Evolutionary conservation across 768 basidiomycete genomes (phyloP), one percentile per base, ranked within the genome.

Genomic region (Phylloporus arenicola): DNA sequence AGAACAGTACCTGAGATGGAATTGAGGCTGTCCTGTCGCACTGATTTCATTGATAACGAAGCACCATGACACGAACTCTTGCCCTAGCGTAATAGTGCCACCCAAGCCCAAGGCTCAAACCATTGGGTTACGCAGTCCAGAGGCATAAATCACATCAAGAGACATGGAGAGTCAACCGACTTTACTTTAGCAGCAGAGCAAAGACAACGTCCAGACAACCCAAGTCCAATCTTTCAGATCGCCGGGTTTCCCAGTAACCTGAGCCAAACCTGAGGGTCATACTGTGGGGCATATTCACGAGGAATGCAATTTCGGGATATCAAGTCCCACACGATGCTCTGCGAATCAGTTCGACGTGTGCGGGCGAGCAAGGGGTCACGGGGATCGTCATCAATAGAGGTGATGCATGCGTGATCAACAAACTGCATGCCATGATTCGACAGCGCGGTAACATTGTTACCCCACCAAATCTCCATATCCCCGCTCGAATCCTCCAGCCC

Each of bases 381-480:
- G 13, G 53, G 52, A 30, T 68, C 50, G 14, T 66, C 59, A 4
- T 56, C 60, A 1, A 66, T 43, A 13, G 70, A 60, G 16, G 69
- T 70, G 17, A 70, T 59, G 49, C 69, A 70, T 19, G 61, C 69
- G 5, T 70, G 64, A 14, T 57, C 60, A 43, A 39, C 38, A 19
- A 71, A 70, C 8, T 45, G 40, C 69, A 70, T 63, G 34, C 52
- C 54, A 38, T 53, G 30, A 14, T 30, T 24, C 14, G 51, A 46
- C 14, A 70, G 62, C 2, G 54, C 56, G 4, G 27, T 22, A 4
- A 35, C 50, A 6, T 70, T 72, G 33, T 44, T 57, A n/a, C 31
- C 20, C 70, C 70, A 70, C 69, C 70, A 70, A 9, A 27, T 17
- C 40, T 72, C 69, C 70, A 71, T 72, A 11, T 58, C 57, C 40